Evolutionary conservation across 148 eudicot genomes (phyloP).

Genomic region (Euryodendron excelsum): DNA sequence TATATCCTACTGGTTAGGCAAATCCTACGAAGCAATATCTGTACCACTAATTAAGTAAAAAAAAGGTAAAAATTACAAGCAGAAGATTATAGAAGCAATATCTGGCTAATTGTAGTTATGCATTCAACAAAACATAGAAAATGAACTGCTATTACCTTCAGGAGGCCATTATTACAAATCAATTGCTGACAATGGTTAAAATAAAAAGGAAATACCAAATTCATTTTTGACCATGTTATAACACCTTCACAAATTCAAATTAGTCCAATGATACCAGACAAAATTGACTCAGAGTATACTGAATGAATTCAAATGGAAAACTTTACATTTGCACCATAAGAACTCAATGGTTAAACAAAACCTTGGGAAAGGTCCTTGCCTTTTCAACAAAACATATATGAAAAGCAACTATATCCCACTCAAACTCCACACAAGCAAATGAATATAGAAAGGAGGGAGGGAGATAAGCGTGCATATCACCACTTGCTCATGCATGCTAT

Average conservation of each 20-base stretch:
- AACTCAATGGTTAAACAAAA: background rate
- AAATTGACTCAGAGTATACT: background rate
- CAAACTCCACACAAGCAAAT: background rate
- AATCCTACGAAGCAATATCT: background rate
- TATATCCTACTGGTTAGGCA: background rate
- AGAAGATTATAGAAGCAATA: background rate
- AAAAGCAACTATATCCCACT: background rate
- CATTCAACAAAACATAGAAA: no score
- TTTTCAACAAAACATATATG: background rate
- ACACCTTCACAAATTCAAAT: background rate
- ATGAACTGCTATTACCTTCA: no score
- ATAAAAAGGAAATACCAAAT: no score
- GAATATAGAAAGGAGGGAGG: background rate
- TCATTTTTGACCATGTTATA: background rate
- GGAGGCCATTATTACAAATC: no score
- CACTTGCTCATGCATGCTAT: background rate
- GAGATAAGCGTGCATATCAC: background rate
- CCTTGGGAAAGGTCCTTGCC: background rate
- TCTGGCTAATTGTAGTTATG: no score
- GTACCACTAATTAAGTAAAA: background rate
- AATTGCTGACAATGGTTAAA: no score
- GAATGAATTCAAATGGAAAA: background rate
- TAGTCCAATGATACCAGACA: background rate
- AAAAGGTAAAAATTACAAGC: background rate
- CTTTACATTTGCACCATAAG: background rate